Evolutionary conservation across 352 stramenopile species (phyloP), one percentile per base, ranked within the genome.

Genomic region (Globisporangium cederbergense): DNA sequence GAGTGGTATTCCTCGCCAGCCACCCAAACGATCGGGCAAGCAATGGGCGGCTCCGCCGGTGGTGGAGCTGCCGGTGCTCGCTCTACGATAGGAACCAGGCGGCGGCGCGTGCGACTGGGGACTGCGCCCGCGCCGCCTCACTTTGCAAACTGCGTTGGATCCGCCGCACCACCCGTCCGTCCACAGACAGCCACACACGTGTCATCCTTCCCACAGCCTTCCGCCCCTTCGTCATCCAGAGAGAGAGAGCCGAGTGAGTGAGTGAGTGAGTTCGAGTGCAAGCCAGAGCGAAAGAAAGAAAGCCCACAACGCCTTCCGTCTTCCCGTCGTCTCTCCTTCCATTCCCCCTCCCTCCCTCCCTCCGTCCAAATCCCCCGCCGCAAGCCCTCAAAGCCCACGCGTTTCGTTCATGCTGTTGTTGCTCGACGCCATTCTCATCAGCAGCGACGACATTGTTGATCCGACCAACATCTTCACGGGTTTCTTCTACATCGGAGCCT

Each of bases 401-500:
- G 47, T 52, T 70, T 79, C 54, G 83, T 91, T 92, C 81, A 92
- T 92, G 83, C 83, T 76, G 81, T 85, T 76, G 81, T 85, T 89
- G 78, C 71, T 82, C 66, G 73, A 83, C 77, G 72, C 72, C 71
- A 72, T 84, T 73, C 86, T 83, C 81, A 74, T 66, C 73, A 88
- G 74, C 78, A 88, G 70, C 74, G 74, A 91, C 78, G 83, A 93
- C 79, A 91, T 93, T 82, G 86, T 95, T 88, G 86, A 95, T 79
- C 78, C 78, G 59, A 90, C 83, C 67, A 83, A 75, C 70, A 93
- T 95, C 72, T 95, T 93, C 81, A 95, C 86, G 72, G 86, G 86
- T 73, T 93, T 95, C 74, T 95, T 95, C 67, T 92, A 93, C 83
- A 90, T 90, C 79, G 84, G 86, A 82, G 86, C 86, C 80, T 95